Evolutionary conservation across 139 green algal species (phyloP).

Genomic region (Chlorella vulgaris): DNA sequence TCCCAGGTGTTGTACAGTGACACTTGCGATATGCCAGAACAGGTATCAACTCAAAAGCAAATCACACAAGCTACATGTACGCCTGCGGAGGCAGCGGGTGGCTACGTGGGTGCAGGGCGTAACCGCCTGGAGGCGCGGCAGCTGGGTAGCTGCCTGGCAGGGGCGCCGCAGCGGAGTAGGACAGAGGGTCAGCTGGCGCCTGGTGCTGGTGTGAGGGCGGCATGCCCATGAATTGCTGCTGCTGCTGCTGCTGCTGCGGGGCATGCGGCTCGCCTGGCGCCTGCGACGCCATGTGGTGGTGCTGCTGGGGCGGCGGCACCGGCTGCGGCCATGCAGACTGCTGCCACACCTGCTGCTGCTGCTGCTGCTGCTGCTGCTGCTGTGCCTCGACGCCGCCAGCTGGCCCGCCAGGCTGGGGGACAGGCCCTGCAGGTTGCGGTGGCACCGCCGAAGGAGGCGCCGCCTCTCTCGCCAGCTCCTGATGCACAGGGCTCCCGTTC

Average conservation of each 20-base stretch:
- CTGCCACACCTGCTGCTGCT: background rate
- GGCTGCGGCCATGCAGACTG: background rate
- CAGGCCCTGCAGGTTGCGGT: background rate
- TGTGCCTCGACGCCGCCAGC: background rate
- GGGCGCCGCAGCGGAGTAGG: background rate
- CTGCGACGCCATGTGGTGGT: background rate
- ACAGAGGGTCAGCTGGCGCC: background rate
- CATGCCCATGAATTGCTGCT: background rate
- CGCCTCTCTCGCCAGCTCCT: background rate
- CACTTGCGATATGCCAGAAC: background rate
- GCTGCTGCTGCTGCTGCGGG: background rate
- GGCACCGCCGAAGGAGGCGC: background rate
- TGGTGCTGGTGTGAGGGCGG: background rate
- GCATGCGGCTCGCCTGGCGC: background rate
- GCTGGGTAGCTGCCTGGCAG: background rate
- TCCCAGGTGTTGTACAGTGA: background rate
- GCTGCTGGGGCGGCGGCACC: background rate
- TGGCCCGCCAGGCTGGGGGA: too few species aligned
- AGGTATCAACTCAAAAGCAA: too few species aligned
- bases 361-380: conserved; percentile 10
- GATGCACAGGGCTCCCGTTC: background rate
- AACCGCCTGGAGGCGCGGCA: background rate
- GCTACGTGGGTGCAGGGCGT: background rate
- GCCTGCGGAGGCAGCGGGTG: background rate
- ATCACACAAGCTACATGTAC: background rate